Base-by-base conservation (phyloP, 169 alveolate species). In the Plasmodium reichenowi region DNA sequence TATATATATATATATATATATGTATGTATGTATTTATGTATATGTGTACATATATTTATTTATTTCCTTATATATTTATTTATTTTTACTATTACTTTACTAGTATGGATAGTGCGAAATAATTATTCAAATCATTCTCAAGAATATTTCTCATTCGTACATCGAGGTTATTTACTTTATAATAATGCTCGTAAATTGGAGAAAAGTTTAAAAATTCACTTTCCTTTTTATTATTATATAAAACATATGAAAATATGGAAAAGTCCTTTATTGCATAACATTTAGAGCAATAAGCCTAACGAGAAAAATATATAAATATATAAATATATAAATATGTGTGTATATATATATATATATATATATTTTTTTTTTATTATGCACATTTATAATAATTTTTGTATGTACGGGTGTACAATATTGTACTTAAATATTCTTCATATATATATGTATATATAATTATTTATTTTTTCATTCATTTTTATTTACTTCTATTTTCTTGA, bases 261-360 rank as follows among this genome's bases (percentile, higher is more conserved):
- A 83, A 83, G 45, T 67, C 71, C 48, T 71, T 83, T 83, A 83
- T 83, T 47, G 22, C 64, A 29, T 56, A 52, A 32, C 91, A 83
- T 83, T 83, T 83, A 9, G 85, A 56, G 73, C 91, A 83, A 68
- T 24, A 83, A 2, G 24, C 85, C 91, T 83, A 67, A 48, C 43
- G 22, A 50, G 72, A 22, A 68, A 60, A 83, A 83, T 43, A 22
- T 29, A 26, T 56, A 73, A 58, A 15, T 29, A 17, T 50, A 2
- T 50, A 50, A 1, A 50, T 50, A 50, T 60, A 1, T 60, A 17
- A 1, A 60, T 60, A 20, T 20, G 7, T 50, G n/a, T 50, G 1
- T 50, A 50, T 50, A 50, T 60, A 22, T 60, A 17, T 60, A 60
- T 60, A 17, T 60, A 15, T 17, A 17, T 15, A 60, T 17, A 15